Evolutionary conservation across 108 stramenopile genomes (phyloP), one percentile per base, ranked within the genome.

Genomic region (Asterionellopsis glacialis): DNA sequence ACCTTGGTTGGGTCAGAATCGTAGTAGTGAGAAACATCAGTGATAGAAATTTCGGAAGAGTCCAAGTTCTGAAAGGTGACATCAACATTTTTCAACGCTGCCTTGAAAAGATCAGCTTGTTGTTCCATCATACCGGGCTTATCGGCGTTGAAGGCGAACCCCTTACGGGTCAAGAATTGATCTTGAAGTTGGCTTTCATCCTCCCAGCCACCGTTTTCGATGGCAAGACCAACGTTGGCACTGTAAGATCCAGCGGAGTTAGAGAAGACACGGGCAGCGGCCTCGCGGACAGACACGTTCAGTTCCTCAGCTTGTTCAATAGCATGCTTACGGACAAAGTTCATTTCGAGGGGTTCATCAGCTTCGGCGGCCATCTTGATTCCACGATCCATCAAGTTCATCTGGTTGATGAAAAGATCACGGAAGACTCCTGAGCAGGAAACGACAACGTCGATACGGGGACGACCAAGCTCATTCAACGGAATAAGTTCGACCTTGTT

Each of bases 351-450:
- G 9, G 93, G 94, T 63, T 97, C 96, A 65, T 97, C 95, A 11
- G 95, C 94, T 79, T 97, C 96, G 18, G 96, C 96, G 4, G 96
- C 96, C 90, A 97, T 85, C 85, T 97, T 97, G 74, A 97, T 93
- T 48, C 91, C 96, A 50, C 96, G 82, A 81, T 97, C 96, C 74
- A 97, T 91, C 60, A 97, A 72, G 80, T 97, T 97, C 96, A 97
- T 97, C 76, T 97, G 96, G 88, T 97, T 97, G 87, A 97, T 97
- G 91, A 97, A 97, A 18, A 97, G 77, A 73, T 97, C 96, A 60
- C 96, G 91, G 94, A 97, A 97, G 45, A 97, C 96, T 51, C 96
- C 96, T 26, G 95, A 96, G 79, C 96, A 97, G 0, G 93, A 94
- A 10, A 97, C 96, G 49, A 97, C 96, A 49, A 97, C 96, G 71